These are phyloP conservation scores for Fusarium beomiforme DNA, from an alignment of 2,329 filamentous ascomycete genomes.

Conservation along the genomic window DNA sequence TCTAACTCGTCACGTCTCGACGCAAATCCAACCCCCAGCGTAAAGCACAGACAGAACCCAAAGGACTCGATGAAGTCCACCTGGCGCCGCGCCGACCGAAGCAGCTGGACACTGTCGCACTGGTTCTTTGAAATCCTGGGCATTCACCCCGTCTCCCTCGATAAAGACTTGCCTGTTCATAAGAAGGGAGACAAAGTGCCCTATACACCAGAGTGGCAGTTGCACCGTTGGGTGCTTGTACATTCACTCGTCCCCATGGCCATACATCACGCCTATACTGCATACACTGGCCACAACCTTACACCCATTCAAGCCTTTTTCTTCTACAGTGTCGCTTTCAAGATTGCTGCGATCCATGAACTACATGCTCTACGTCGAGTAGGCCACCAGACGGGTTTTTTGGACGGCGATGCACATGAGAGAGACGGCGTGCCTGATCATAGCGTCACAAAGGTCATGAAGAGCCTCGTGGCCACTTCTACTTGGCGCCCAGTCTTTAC, in stretches of 20 bases:
- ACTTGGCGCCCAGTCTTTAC: background rate
- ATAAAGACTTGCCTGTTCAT: background rate
- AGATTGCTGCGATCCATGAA: background rate
- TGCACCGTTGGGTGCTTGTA: background rate
- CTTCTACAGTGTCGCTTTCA: background rate
- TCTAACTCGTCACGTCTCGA: background rate
- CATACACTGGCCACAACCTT: background rate
- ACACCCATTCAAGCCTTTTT: background rate
- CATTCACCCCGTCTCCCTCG: background rate
- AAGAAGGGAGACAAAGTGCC: background rate
- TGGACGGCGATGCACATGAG: background rate
- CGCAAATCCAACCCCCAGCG: background rate
- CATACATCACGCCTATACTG: background rate
- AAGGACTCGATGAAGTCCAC: slow-evolving; percentile 4
- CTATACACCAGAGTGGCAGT: background rate
- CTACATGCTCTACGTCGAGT: background rate
- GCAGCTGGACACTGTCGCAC: background rate
- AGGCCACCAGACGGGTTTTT: background rate
- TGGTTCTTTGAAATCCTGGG: background rate
- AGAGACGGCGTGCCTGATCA: background rate
- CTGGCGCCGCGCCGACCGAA: background rate
- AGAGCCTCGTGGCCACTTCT: background rate
- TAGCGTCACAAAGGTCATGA: background rate
- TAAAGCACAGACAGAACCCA: background rate
- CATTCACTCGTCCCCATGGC: background rate